Conservation (phyloP, 2,329 filamentous ascomycete species). For the Rachicladosporium sp. region DNA sequence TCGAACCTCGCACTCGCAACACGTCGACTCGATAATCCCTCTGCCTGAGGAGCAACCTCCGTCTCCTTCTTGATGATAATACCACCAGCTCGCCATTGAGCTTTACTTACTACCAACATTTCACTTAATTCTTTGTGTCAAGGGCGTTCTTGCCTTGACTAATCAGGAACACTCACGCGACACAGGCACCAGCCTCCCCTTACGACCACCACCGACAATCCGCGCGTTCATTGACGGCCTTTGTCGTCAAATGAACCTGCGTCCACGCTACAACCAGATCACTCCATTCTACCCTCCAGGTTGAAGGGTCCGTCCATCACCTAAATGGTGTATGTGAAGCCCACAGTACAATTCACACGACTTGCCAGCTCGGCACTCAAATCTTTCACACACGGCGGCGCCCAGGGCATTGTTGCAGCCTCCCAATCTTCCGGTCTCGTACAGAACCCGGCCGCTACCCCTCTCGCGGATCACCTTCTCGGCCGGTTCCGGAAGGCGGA, state of each 20-base stretch:
- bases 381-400: constrained; percentile 94
- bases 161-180: too few relatives aligned
- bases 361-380: constrained; percentile 56
- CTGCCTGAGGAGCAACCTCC: too few relatives aligned
- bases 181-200: too few relatives aligned
- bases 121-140: too few relatives aligned
- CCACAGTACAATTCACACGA: constrained; percentile 78
- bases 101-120: too few relatives aligned
- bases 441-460: constrained; percentile 43
- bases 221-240: constrained; percentile 82
- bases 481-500: constrained; percentile 34
- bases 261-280: constrained; percentile 30
- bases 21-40: too few relatives aligned
- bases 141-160: too few relatives aligned
- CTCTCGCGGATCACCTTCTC: constrained; percentile 38
- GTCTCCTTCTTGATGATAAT: too few relatives aligned
- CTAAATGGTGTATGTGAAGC: constrained; percentile 77
- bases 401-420: constrained; percentile 91
- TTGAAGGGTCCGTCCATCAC: constrained; percentile 53
- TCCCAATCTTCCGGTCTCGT: constrained; percentile 74
- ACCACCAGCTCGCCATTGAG: too few relatives aligned
- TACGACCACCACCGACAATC: too few relatives aligned
- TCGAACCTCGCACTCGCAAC: too few relatives aligned
- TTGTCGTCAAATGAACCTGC: constrained; percentile 99
- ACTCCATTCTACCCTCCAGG: constrained; percentile 34